Evolutionary conservation across 2,329 filamentous ascomycete species (phyloP).

Genomic region (Ophiobolus disseminans): DNA sequence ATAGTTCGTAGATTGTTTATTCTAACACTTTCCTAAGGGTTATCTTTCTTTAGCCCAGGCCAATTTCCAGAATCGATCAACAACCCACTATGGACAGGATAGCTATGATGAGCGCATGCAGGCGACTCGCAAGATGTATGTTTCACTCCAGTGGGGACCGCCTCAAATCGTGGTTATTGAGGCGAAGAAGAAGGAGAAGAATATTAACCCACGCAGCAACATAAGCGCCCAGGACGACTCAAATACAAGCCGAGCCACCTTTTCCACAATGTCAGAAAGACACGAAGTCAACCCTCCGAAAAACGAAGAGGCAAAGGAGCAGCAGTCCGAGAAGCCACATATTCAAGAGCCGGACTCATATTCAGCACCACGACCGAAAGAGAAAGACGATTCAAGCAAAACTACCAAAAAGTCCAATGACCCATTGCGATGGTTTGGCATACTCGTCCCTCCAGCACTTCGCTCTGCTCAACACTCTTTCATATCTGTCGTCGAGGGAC

Average conservation of each 20-base stretch:
- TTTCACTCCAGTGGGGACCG: no score
- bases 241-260: background rate
- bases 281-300: no score
- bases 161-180: background rate
- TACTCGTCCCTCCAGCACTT: conserved; percentile 58
- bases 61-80: conserved; percentile 72
- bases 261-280: no score
- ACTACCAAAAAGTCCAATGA: conserved; percentile 46
- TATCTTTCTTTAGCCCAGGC: conserved; percentile 70
- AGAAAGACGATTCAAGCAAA: background rate
- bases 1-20: no score
- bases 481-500: conserved; percentile 61
- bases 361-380: background rate
- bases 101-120: conserved; percentile 78
- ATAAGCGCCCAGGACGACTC: background rate
- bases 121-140: conserved; percentile 60
- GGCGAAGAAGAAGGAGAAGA: no score
- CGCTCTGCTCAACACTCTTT: conserved; percentile 67
- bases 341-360: no score
- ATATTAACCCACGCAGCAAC: no score
- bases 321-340: no score
- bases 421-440: conserved; percentile 65
- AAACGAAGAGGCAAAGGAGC: no score
- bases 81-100: conserved; percentile 72
- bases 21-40: conserved; percentile 38